A percentile compares a stretch with the other conserved stretches of the same genome.
Conservation (phyloP, 257 asterid species). For the Coffea canephora region DNA sequence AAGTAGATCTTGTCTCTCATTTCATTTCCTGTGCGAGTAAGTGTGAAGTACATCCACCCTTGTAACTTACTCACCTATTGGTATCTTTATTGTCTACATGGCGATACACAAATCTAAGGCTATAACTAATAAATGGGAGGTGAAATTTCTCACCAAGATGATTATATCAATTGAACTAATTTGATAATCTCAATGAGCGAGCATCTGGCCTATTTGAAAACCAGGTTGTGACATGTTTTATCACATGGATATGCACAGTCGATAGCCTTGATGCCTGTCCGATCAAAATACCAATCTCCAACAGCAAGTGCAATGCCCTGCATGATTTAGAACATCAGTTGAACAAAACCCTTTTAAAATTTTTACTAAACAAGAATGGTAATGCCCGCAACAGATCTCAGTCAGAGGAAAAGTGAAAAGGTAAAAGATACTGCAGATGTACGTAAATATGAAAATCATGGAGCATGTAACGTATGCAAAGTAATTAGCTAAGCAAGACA, state of each 20-base stretch:
- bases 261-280: constrained; percentile 45
- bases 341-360: not conserved
- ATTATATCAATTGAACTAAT: constrained; percentile 19
- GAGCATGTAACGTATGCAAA: not conserved
- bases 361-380: not conserved
- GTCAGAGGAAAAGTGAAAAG: not conserved
- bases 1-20: not conserved
- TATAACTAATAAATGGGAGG: constrained; percentile 22
- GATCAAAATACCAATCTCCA: constrained; percentile 87
- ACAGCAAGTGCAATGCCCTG: constrained; percentile 85
- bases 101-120: not conserved
- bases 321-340: not conserved
- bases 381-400: not conserved
- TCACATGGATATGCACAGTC: constrained; percentile 98
- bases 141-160: constrained; percentile 30
- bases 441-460: not conserved
- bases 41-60: not conserved
- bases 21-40: not conserved
- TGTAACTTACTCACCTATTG: not conserved
- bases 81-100: constrained; percentile 6
- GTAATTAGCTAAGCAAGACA: not conserved
- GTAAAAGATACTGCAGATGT: not conserved
- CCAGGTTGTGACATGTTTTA: constrained; percentile 79
- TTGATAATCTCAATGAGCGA: constrained; percentile 3
- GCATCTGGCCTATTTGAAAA: constrained; percentile 48